phyloP scores from a whole-genome alignment of 805 yeast species.

The Lipomyces sp. region DNA sequence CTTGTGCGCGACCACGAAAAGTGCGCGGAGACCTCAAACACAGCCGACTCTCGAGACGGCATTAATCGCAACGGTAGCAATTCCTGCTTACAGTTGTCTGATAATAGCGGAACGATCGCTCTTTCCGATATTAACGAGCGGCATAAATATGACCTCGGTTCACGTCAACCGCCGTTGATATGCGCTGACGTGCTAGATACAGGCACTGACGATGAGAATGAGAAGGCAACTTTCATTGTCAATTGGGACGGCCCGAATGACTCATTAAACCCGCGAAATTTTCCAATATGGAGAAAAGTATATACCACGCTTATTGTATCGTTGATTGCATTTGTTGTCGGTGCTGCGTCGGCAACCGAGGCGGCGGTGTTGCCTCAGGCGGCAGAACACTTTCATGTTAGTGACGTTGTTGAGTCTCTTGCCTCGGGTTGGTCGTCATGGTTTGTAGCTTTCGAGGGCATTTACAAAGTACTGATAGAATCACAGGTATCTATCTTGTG shows the following conservation, averaged over 20 bases:
- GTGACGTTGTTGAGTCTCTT: slow-evolving; percentile 20
- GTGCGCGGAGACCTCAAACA: not conserved
- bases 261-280: slow-evolving; percentile 21
- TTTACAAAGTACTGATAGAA: not conserved
- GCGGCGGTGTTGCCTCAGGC: slow-evolving; percentile 19
- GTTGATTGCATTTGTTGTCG: slow-evolving; percentile 21
- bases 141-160: no score
- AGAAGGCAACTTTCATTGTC: slow-evolving; percentile 14
- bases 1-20: not conserved
- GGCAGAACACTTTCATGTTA: slow-evolving; percentile 16
- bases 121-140: no score
- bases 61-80: no score
- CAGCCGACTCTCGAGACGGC: not conserved
- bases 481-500: slow-evolving; percentile 47
- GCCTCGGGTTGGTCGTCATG: slow-evolving; percentile 15
- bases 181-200: not conserved
- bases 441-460: not conserved
- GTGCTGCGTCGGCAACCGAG: slow-evolving; percentile 22
- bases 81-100: no score
- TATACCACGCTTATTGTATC: slow-evolving; percentile 19
- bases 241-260: slow-evolving; percentile 26
- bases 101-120: no score
- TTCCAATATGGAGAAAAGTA: slow-evolving; percentile 3
- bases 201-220: not conserved
- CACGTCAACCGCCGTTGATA: no score